Evolutionary conservation across 306 rosid species (phyloP).

Genomic region (Ziziphus jujuba): DNA sequence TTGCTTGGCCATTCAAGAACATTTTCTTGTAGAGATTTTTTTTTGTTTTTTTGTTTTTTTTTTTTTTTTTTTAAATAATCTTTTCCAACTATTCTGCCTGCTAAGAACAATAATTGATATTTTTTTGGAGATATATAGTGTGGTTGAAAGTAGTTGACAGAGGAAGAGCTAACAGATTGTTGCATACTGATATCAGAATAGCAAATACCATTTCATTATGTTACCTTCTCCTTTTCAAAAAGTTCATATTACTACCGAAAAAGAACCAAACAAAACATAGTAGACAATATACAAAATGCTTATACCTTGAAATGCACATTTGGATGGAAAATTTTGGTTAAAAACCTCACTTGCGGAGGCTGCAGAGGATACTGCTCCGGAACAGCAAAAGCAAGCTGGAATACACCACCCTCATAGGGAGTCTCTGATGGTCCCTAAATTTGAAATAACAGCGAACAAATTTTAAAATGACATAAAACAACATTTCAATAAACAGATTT

Average conservation of each 20-base stretch:
- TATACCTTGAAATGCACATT: conserved; percentile 96
- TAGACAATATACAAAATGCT: not conserved
- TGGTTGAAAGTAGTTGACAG: too few relatives aligned
- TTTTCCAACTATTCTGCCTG: too few relatives aligned
- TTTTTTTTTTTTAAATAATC: too few relatives aligned
- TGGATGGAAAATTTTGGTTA: conserved; percentile 96
- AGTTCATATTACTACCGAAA: not conserved
- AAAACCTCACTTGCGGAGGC: conserved; percentile 98
- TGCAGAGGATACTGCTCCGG: conserved; percentile 95
- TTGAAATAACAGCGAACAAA: conserved; percentile 10
- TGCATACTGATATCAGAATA: too few relatives aligned
- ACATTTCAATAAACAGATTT: not conserved
- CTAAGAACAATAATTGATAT: too few relatives aligned
- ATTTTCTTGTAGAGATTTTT: too few relatives aligned
- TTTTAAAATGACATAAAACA: not conserved
- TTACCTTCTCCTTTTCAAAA: not conserved
- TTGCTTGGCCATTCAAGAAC: too few relatives aligned
- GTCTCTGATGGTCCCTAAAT: conserved; percentile 96
- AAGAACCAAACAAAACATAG: not conserved
- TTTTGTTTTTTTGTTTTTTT: too few relatives aligned
- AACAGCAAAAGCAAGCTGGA: conserved; percentile 92
- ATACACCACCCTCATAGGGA: conserved; percentile 90
- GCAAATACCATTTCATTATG: too few relatives aligned
- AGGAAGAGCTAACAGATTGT: not conserved
- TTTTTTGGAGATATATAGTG: too few relatives aligned